Conservation (phyloP, 495 filamentous ascomycete genomes). For the Xanthoparmelia taractica region DNA sequence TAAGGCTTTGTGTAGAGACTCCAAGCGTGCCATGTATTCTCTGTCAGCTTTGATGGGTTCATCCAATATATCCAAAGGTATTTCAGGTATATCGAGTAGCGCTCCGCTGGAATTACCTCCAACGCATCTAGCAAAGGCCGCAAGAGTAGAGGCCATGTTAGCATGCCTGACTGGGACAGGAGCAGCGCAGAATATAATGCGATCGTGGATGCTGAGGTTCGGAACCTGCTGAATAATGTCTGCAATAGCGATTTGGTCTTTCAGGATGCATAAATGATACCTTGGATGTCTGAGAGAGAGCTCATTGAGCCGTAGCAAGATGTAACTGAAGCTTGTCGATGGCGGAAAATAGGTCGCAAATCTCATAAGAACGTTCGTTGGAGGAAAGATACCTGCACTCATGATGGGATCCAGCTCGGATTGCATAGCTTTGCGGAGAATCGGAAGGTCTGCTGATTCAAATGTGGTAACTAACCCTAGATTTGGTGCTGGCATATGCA, state of each 20-base stretch:
- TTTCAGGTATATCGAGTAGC: conserved; percentile 52
- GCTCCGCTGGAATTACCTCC: conserved; percentile 54
- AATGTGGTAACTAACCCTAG: conserved; percentile 77
- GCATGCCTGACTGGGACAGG: conserved; percentile 44
- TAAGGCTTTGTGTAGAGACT: conserved; percentile 70
- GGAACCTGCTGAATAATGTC: conserved; percentile 59
- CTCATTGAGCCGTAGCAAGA: conserved; percentile 64
- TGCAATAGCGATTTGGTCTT: conserved; percentile 53
- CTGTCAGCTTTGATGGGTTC: conserved; percentile 36
- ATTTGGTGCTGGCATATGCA: conserved; percentile 26
- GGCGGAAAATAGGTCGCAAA: conserved; percentile 74
- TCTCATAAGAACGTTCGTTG: conserved; percentile 52
- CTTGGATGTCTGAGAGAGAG: conserved; percentile 48
- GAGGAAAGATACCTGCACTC: conserved; percentile 70
- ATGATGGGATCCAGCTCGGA: conserved; percentile 55
- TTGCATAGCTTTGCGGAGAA: conserved; percentile 55
- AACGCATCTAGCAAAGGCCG: conserved; percentile 58
- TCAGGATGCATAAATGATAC: conserved; percentile 65
- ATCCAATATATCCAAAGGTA: conserved; percentile 64
- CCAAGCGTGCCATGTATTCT: conserved; percentile 55
- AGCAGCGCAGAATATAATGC: conserved; percentile 64
- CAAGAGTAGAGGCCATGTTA: conserved; percentile 35
- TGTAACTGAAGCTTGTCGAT: conserved; percentile 65
- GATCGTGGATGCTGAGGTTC: conserved; percentile 59
- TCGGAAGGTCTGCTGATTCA: conserved; percentile 57